Percentiles rank a stretch among this genome's conserved stretches.
phyloP scores from a whole-genome alignment of 345 rosid species.

The Toxicodendron radicans region DNA sequence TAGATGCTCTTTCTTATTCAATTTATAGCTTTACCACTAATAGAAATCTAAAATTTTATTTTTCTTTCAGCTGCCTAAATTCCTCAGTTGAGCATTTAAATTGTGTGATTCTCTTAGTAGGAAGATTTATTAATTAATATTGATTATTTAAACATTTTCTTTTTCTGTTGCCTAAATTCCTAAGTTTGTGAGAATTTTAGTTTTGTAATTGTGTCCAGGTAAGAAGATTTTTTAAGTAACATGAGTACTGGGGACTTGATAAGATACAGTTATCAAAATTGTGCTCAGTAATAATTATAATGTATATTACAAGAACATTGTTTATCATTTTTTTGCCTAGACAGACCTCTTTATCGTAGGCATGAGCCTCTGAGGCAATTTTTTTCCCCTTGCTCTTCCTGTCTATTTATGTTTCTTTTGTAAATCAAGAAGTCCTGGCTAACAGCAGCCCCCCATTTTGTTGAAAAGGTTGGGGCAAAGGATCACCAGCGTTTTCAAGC shows the following conservation, averaged over 20 bases:
- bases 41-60: not conserved
- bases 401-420: not conserved
- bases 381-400: not conserved
- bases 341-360: not conserved
- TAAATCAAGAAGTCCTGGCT: conserved; percentile 10
- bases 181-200: not conserved
- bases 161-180: not conserved
- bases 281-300: not conserved
- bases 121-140: not conserved
- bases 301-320: not conserved
- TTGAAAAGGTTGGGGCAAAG: conserved; percentile 72
- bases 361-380: not conserved
- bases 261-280: not conserved
- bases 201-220: not conserved
- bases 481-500: conserved; percentile 96
- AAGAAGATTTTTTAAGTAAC: not conserved
- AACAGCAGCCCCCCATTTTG: conserved; percentile 5
- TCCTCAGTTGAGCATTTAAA: not conserved
- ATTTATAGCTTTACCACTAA: not conserved
- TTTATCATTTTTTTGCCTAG: not conserved
- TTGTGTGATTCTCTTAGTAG: not conserved
- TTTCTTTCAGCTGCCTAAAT: not conserved
- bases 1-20: not conserved
- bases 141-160: not conserved
- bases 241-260: not conserved